Base-by-base conservation (phyloP, 305 asterid genomes). In the Solanum hybrid region DNA sequence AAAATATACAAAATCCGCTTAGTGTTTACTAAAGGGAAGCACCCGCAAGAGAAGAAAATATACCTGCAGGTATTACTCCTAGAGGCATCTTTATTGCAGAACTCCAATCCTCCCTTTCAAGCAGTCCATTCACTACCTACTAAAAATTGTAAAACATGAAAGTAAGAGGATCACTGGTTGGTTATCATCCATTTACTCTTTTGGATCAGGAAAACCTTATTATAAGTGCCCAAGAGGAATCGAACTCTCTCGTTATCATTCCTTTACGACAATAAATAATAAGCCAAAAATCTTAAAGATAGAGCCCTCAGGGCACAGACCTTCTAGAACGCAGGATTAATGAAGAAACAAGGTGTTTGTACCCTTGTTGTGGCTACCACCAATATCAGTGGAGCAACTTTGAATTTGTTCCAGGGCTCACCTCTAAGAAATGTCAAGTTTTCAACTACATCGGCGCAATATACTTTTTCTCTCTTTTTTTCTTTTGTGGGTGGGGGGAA, bases 121-220 rank as follows among this genome's bases (percentile, higher is more conserved):
- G 99, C 94, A 97, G 94, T 91, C 99, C 99, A 91, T 97, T 97
- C 81, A 97, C 92, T 88, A 96, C 98, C 99, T 97, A 95, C 94
- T 94, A 95, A 92, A 91, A 92, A 79, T 89, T 88, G 51, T 89
- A 91, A 89, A 31, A 84, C 86, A 88, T 89, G 93, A 89, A 87
- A 89, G 76, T 79, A 91, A 90, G 88, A 65, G 87, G 88, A 89
- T 90, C 92, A 86, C 90, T 70, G 82, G 86, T 45, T 78, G 36
- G 75, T 27, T 32, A 84, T 51, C 75, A 84, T 65, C 26, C 31
- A 78, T 31, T 89, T 31, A n/a, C 39, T 15, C 11, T 76, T 31
- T 31, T 32, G 1, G 38, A 76, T 31, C n/a, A 31, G 38, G 7
- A 76, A 31, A 76, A 8, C 38, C 0, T 31, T 76, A 15, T 76